phyloP scores from a whole-genome alignment of 768 basidiomycete species.

The Russula foetens region DNA sequence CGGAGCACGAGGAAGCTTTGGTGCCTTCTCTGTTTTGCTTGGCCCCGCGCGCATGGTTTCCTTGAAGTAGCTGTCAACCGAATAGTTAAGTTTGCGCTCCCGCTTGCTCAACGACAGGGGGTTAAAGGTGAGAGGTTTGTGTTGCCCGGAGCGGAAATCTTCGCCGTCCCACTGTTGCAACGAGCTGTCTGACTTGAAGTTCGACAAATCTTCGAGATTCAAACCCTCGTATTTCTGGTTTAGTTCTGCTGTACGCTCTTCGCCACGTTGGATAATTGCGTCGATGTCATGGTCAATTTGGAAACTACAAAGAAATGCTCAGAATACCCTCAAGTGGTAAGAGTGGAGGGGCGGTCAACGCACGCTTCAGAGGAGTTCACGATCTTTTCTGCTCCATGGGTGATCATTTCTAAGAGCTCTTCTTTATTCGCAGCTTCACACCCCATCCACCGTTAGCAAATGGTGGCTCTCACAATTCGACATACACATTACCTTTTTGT shows the following conservation, averaged over 20 bases:
- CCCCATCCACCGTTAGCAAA: neutral
- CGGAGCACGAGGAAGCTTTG: constrained; percentile 77
- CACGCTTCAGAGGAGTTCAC: constrained; percentile 75
- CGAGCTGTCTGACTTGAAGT: constrained; percentile 91
- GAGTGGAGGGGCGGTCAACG: constrained; percentile 23
- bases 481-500: constrained; percentile 50
- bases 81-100: constrained; percentile 90
- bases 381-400: constrained; percentile 95
- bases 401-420: constrained; percentile 95
- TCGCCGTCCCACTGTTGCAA: constrained; percentile 96
- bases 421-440: constrained; percentile 84
- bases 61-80: constrained; percentile 93
- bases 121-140: constrained; percentile 65
- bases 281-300: constrained; percentile 89
- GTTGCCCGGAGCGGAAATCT: constrained; percentile 73
- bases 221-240: constrained; percentile 89
- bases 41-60: constrained; percentile 78
- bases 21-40: constrained; percentile 71
- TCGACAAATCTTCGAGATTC: constrained; percentile 90
- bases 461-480: neutral
- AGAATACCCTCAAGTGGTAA: neutral
- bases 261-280: constrained; percentile 83
- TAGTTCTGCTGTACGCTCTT: constrained; percentile 81
- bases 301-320: constrained; percentile 37
- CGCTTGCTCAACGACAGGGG: constrained; percentile 86